Percentiles rank a stretch among this genome's conserved stretches.
phyloP scores from a whole-genome alignment of 306 rosid species.

The Medicago lupulina region DNA sequence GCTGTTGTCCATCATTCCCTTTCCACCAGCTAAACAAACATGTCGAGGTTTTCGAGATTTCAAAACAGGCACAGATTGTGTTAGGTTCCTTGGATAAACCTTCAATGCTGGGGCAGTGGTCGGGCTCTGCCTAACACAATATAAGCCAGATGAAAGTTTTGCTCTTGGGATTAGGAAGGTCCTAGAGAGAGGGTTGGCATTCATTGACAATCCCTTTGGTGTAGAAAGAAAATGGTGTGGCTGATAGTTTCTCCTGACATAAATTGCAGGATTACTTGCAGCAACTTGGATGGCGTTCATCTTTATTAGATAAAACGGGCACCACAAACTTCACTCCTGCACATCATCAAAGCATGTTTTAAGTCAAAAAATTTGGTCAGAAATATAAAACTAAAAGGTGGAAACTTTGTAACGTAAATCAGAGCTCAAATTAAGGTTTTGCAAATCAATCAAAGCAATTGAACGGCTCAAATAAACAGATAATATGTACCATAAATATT shows the following conservation, averaged over 20 bases:
- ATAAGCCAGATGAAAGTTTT: constrained; percentile 36
- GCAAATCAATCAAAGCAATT: not conserved
- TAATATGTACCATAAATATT: not conserved
- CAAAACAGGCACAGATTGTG: constrained; percentile 39
- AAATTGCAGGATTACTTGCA: constrained; percentile 38
- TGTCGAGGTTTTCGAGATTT: constrained; percentile 46
- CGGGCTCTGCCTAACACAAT: no score
- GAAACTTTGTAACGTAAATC: constrained; percentile 12
- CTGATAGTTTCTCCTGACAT: constrained; percentile 24
- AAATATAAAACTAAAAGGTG: constrained; percentile 2
- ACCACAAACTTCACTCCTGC: constrained; percentile 41
- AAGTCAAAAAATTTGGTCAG: not conserved
- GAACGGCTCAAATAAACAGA: not conserved
- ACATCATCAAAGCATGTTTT: constrained; percentile 36
- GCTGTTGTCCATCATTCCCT: constrained; percentile 57
- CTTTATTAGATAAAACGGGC: constrained; percentile 21
- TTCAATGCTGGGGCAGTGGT: no score
- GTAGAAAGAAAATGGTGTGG: constrained; percentile 33
- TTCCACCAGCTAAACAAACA: constrained; percentile 61
- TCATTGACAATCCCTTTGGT: constrained; percentile 20
- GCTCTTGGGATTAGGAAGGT: constrained; percentile 15
- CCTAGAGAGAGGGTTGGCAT: constrained; percentile 33
- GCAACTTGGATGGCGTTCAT: constrained; percentile 54
- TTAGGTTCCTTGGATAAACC: no score
- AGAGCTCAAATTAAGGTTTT: constrained; percentile 2